Evolutionary conservation across 441 rosid species (phyloP), one percentile per base, ranked within the genome.

Genomic region (Pelargonium citronellum): DNA sequence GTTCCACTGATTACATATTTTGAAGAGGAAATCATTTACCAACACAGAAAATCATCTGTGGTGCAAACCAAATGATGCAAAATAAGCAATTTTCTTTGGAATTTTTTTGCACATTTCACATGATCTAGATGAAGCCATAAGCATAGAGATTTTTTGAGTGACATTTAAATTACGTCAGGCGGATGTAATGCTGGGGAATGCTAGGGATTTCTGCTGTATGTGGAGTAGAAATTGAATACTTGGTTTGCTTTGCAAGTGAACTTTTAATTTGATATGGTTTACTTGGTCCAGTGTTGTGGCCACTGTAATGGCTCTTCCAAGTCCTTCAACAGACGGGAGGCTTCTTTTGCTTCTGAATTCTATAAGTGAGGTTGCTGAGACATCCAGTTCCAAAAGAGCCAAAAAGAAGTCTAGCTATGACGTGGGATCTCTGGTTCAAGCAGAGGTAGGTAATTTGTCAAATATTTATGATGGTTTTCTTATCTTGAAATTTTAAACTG

Each of bases 311-410:
- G 88, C 84, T 71, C 83, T 89, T 79, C 95, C 90, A 76, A 81
- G 80, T 74, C 79, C 88, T 70, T 80, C 79, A 67, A 83, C 88
- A 27, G 75, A 83, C 13, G 93, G 95, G 79, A 92, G 97, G 84
- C 80, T 95, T 84, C 96, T 91, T 80, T 81, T 92, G 81, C 93
- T 89, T 76, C 89, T 95, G 71, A 89, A 92, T 73, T 83, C 91
- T 67, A 75, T 84, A 67, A 74, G 85, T 24, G 88, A 86, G 70
- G 73, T 60, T 65, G 73, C 84, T 71, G 91, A 86, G 84, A 80
- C 92, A 66, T 91, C 97, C 66, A 82, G 80, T 81, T 76, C 92
- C 34, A 95, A 92, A 79, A 88, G 81, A 83, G 91, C 96, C 27
- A 95, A 84, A 78, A 95, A 79, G 87, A 92, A 89, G 71, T 83